phyloP scores from a whole-genome alignment of 148 eudicot species.

The Polygonum maritimum region DNA sequence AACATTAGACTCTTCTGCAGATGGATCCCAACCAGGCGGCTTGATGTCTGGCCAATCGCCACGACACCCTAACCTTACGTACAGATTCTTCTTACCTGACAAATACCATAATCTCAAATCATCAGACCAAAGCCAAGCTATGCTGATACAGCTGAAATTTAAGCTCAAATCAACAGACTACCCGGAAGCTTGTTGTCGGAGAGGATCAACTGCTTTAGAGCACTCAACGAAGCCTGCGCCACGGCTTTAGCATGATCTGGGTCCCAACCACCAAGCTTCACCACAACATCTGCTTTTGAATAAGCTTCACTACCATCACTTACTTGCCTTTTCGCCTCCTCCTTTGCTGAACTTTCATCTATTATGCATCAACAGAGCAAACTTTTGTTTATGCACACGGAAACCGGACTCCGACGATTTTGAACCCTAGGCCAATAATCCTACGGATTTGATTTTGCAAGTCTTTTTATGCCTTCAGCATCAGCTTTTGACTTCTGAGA shows the following conservation, averaged over 20 bases:
- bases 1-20: conserved; percentile 8
- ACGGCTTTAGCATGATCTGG: conserved; percentile 57
- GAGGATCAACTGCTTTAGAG: conserved; percentile 68
- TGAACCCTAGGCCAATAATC: too few species aligned
- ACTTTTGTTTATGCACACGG: not conserved
- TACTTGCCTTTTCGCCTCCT: conserved; percentile 59
- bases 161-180: conserved; percentile 11
- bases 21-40: conserved; percentile 85
- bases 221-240: conserved; percentile 91
- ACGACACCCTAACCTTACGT: conserved; percentile 79
- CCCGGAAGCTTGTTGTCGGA: conserved; percentile 93
- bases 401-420: too few species aligned
- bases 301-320: conserved; percentile 53
- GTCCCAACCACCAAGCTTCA: conserved; percentile 87
- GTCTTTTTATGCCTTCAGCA: too few species aligned
- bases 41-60: conserved; percentile 99
- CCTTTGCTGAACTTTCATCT: conserved; percentile 89
- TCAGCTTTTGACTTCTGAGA: too few species aligned
- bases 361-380: not conserved
- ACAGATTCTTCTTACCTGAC: conserved; percentile 78
- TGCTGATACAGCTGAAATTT: not conserved
- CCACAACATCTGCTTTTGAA: conserved; percentile 87
- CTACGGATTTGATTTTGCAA: too few species aligned
- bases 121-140: not conserved
- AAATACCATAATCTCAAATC: conserved; percentile 6